A percentile compares a stretch with the other conserved stretches of the same genome.
Evolutionary conservation across 371 early-diverging fungal species (phyloP).

Genomic region (Phascolomyces articulosus): DNA sequence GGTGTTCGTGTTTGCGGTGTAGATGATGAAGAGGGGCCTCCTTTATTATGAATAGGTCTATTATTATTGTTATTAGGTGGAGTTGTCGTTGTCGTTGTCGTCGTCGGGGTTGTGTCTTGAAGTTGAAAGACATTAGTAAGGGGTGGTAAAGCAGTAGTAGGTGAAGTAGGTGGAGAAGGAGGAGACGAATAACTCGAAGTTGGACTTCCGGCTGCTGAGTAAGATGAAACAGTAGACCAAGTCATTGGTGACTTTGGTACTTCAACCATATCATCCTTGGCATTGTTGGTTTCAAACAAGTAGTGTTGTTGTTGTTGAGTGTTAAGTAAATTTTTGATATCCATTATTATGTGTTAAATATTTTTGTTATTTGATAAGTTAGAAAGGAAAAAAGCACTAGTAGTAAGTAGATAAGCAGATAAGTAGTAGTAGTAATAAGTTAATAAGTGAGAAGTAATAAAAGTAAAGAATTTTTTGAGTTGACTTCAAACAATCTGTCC

Average conservation of each 20-base stretch:
- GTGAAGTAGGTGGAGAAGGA: constrained; percentile 11
- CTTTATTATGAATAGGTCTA: not conserved
- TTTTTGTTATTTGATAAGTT: not conserved
- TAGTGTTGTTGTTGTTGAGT: constrained; percentile 7
- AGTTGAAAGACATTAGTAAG: constrained; percentile 1
- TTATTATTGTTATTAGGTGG: not conserved
- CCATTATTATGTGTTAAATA: constrained; percentile 13
- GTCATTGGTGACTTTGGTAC: constrained; percentile 13
- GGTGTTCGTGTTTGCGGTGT: constrained; percentile 50
- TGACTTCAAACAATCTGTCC: not conserved
- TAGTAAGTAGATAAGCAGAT: no score
- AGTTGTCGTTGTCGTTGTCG: constrained; percentile 7
- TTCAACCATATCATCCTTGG: constrained; percentile 4
- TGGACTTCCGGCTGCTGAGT: constrained; percentile 10
- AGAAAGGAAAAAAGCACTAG: constrained; percentile 1
- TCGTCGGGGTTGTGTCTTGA: not conserved
- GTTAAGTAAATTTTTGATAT: constrained; percentile 24
- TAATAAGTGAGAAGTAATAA: not conserved
- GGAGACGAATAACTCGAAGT: constrained; percentile 14
- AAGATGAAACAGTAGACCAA: constrained; percentile 16
- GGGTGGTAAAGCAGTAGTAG: not conserved
- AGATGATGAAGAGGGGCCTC: no score
- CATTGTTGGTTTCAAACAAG: constrained; percentile 2
- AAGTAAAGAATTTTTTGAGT: not conserved
- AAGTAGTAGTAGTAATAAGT: no score